A percentile compares a stretch with the other conserved stretches of the same genome.
Evolutionary conservation across 176 grass and related monocot genomes (phyloP).

Genomic region (Luzula sylvatica): DNA sequence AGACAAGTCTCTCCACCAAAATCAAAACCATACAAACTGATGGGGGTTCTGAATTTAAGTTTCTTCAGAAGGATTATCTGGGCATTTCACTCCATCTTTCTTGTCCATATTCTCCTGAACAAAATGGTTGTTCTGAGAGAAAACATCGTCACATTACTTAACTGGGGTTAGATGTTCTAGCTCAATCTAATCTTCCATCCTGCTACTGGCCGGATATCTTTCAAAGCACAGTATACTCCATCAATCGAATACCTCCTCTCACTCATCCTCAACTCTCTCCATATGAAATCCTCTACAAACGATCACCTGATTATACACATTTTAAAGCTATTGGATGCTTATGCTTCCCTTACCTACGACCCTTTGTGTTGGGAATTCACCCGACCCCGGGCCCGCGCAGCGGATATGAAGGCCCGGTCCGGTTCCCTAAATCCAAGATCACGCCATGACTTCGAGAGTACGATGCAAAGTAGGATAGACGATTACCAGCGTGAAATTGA

Average conservation of each 20-base stretch:
- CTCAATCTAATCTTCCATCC: background rate
- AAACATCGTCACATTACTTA: background rate
- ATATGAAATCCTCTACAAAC: background rate
- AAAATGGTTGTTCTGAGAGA: background rate
- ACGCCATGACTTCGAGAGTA: too few relatives aligned
- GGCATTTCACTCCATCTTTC: background rate
- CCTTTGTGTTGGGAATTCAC: too few relatives aligned
- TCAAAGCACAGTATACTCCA: background rate
- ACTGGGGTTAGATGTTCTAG: background rate
- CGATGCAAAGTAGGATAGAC: too few relatives aligned
- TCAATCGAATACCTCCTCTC: background rate
- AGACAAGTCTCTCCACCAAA: background rate
- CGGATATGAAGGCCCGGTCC: too few relatives aligned
- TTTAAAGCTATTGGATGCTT: background rate
- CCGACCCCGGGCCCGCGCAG: too few relatives aligned
- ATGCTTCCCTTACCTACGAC: background rate
- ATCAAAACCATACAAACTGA: background rate
- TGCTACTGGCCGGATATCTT: background rate
- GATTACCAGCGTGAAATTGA: too few relatives aligned
- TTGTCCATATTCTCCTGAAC: background rate
- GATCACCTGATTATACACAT: background rate
- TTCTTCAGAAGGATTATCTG: background rate
- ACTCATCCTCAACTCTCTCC: background rate
- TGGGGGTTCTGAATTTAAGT: background rate
- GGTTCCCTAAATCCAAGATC: too few relatives aligned